These are phyloP conservation scores for Diaporthe sp. DNA, from an alignment of 2,329 filamentous ascomycete genomes.

Conservation along the genomic window DNA sequence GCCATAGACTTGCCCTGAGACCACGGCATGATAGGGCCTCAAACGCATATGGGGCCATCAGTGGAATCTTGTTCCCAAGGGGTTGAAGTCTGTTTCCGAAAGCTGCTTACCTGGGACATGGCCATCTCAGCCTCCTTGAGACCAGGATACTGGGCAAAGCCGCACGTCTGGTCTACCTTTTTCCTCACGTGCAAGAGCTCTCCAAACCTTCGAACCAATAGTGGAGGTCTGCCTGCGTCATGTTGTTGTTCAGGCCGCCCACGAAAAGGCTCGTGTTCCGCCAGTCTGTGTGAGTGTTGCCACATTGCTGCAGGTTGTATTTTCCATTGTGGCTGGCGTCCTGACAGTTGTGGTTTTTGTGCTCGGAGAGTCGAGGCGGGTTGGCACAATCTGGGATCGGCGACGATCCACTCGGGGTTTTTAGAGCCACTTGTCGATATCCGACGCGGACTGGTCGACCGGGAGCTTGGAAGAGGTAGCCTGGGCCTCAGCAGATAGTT, in stretches of 20 bases:
- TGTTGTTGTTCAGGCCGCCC: neutral
- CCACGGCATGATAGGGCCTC: too few species aligned
- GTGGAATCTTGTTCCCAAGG: neutral
- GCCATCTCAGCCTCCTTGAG: neutral
- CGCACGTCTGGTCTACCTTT: neutral
- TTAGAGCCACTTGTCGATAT: neutral
- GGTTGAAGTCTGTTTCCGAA: neutral
- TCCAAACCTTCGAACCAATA: neutral
- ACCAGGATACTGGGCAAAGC: neutral
- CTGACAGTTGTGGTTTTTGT: neutral
- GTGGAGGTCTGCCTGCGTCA: neutral
- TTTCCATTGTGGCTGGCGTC: neutral
- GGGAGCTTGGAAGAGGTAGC: neutral
- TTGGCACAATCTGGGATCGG: neutral
- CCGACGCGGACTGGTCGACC: neutral
- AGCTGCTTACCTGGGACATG: neutral
- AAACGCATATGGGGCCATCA: neutral
- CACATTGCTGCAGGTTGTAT: neutral
- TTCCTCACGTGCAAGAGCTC: neutral
- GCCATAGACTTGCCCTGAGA: neutral
- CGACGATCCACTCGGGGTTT: neutral
- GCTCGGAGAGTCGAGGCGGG: neutral
- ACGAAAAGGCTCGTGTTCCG: neutral
- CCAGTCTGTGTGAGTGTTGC: neutral
- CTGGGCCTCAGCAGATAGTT: neutral